phyloP scores from a whole-genome alignment of 2,329 filamentous ascomycete species.

The Nakataea oryzae region DNA sequence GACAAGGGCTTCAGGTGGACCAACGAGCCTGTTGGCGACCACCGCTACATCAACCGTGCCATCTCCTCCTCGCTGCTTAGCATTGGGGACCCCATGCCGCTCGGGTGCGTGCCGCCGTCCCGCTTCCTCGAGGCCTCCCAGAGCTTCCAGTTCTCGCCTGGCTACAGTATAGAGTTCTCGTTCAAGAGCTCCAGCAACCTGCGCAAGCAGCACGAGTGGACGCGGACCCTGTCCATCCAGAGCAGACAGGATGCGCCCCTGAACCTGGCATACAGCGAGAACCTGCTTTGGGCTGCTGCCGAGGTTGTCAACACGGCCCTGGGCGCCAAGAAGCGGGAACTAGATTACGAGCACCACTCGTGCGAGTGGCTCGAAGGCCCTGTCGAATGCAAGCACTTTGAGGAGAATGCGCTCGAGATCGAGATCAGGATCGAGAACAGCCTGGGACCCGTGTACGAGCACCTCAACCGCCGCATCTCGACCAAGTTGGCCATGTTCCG shows the following conservation, averaged over 20 bases:
- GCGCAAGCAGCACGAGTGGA: slow-evolving; percentile 22
- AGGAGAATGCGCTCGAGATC: slow-evolving; percentile 33
- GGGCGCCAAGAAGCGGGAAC: slow-evolving; percentile 26
- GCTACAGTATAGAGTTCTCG: slow-evolving; percentile 36
- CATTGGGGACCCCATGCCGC: slow-evolving; percentile 32
- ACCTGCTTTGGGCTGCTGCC: slow-evolving; percentile 33
- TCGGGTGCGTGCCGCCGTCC: slow-evolving; percentile 33
- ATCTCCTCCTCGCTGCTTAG: slow-evolving; percentile 23
- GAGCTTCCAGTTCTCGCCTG: slow-evolving; percentile 33
- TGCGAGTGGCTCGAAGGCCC: slow-evolving; percentile 25
- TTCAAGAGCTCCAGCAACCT: slow-evolving; percentile 30
- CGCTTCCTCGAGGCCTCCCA: slow-evolving; percentile 33
- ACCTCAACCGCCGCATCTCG: slow-evolving; percentile 29
- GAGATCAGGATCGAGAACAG: slow-evolving; percentile 36
- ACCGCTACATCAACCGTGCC: slow-evolving; percentile 15
- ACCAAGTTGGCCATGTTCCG: slow-evolving; percentile 35
- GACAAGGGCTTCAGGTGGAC: slow-evolving; percentile 39
- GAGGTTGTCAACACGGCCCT: slow-evolving; percentile 30
- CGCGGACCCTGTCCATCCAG: slow-evolving; percentile 28
- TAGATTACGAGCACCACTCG: slow-evolving; percentile 26
- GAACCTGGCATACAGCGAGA: slow-evolving; percentile 33
- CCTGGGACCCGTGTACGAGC: slow-evolving; percentile 34
- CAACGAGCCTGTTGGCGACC: slow-evolving; percentile 24
- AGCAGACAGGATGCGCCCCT: slow-evolving; percentile 38
- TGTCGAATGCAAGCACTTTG: slow-evolving; percentile 25